phyloP scores from a whole-genome alignment of 208 protist genomes.

The Novymonas esmeraldas region DNA sequence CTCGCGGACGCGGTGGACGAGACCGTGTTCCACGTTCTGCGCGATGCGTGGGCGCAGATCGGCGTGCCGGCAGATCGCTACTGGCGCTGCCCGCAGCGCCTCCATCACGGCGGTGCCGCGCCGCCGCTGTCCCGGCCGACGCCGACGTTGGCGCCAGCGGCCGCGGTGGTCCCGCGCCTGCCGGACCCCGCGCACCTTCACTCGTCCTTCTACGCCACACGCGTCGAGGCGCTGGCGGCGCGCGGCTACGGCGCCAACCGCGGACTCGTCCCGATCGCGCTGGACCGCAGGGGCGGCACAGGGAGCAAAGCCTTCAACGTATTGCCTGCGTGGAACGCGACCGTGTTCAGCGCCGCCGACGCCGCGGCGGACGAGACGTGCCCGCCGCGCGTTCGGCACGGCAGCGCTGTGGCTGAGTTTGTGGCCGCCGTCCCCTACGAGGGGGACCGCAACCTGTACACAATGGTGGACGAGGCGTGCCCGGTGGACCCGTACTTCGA shows the following conservation, averaged over 20 bases:
- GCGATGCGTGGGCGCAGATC: slow-evolving; percentile 46
- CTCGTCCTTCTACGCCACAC: slow-evolving; percentile 62
- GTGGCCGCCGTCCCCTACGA: slow-evolving; percentile 45
- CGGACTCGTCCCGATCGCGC: slow-evolving; percentile 48
- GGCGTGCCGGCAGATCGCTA: slow-evolving; percentile 69
- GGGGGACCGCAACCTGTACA: slow-evolving; percentile 75
- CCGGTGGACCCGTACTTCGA: slow-evolving; percentile 88
- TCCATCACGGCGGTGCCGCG: not conserved
- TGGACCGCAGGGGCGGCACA: slow-evolving; percentile 46
- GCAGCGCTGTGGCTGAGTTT: slow-evolving; percentile 49
- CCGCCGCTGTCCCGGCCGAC: not conserved
- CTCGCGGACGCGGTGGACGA: slow-evolving; percentile 42
- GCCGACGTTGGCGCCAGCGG: not conserved
- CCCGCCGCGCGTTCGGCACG: not conserved
- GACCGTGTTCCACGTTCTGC: slow-evolving; percentile 30
- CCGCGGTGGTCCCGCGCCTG: slow-evolving; percentile 7
- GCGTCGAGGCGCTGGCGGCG: slow-evolving; percentile 57
- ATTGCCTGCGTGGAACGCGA: slow-evolving; percentile 26
- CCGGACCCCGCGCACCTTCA: slow-evolving; percentile 51
- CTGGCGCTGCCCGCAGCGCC: slow-evolving; percentile 48
- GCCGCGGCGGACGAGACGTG: not conserved
- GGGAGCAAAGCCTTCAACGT: slow-evolving; percentile 81
- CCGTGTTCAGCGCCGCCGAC: not conserved
- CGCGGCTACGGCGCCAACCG: slow-evolving; percentile 49
- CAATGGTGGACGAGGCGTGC: slow-evolving; percentile 67